Conservation (phyloP, 2,329 filamentous ascomycete genomes). For the Colletotrichum chlorophyti region DNA sequence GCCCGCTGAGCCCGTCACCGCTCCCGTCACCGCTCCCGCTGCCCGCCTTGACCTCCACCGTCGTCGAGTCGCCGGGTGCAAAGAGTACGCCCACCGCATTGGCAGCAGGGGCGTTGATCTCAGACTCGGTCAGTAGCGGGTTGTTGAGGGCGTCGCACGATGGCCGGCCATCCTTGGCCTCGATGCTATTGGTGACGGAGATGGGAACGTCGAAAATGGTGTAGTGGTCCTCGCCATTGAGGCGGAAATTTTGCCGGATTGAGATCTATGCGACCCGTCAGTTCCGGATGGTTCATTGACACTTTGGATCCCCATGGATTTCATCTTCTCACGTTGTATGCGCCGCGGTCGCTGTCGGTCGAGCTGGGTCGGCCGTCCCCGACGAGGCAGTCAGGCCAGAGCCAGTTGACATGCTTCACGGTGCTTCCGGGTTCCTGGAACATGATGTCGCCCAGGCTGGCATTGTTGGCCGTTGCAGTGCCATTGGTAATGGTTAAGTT, state of each 20-base stretch:
- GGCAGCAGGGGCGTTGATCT: constrained; percentile 50
- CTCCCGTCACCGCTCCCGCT: constrained; percentile 27
- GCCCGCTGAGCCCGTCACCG: constrained; percentile 36
- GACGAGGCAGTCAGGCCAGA: constrained; percentile 73
- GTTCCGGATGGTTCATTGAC: background rate
- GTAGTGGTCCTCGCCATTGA: constrained; percentile 69
- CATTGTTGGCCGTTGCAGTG: constrained; percentile 57
- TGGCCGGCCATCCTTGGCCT: constrained; percentile 46
- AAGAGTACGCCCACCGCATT: constrained; percentile 56
- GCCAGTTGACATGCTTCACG: constrained; percentile 77
- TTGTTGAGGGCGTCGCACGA: constrained; percentile 60
- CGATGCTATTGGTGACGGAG: constrained; percentile 70
- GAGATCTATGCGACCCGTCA: constrained; percentile 57
- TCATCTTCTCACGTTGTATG: constrained; percentile 63
- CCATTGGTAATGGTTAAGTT: constrained; percentile 75
- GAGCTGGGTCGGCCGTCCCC: constrained; percentile 60
- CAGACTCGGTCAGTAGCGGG: constrained; percentile 52
- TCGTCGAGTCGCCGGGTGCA: constrained; percentile 56
- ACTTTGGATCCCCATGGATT: background rate
- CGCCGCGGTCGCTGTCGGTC: constrained; percentile 59
- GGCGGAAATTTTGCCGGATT: constrained; percentile 73
- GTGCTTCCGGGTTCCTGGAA: constrained; percentile 69
- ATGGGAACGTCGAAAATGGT: constrained; percentile 77
- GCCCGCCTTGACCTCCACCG: constrained; percentile 44
- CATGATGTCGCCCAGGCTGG: constrained; percentile 68